These are phyloP conservation scores for Huiozyma naganishii DNA, from an alignment of 805 yeast species.

Conservation along the genomic window DNA sequence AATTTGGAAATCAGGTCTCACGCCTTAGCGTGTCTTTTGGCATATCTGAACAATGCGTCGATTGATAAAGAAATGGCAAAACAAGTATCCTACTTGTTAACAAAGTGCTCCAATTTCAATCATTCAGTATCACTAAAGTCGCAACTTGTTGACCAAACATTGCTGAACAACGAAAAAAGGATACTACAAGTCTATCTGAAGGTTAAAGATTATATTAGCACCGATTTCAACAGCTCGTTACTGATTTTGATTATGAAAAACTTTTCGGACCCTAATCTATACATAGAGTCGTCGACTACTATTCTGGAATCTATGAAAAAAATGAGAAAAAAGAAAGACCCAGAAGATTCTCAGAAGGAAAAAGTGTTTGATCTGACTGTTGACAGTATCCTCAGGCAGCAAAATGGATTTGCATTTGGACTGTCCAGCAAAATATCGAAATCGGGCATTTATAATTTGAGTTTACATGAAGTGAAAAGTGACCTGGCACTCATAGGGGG, in stretches of 20 bases:
- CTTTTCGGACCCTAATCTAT: slow-evolving; percentile 37
- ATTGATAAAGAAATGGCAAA: slow-evolving; percentile 34
- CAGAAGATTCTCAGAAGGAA: slow-evolving; percentile 10
- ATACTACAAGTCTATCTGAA: slow-evolving; percentile 36
- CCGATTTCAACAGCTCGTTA: slow-evolving; percentile 33
- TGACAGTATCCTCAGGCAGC: slow-evolving; percentile 16
- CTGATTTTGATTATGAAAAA: slow-evolving; percentile 31
- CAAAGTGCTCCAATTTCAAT: slow-evolving; percentile 30
- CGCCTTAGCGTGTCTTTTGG: slow-evolving; percentile 46
- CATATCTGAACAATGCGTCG: slow-evolving; percentile 35
- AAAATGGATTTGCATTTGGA: slow-evolving; percentile 41
- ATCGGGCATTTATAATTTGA: slow-evolving; percentile 30
- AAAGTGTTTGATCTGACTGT: slow-evolving; percentile 11
- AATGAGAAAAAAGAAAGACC: slow-evolving; percentile 11
- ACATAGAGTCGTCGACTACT: slow-evolving; percentile 12
- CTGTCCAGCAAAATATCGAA: slow-evolving; percentile 38
- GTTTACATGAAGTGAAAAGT: slow-evolving; percentile 16
- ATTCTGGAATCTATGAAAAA: slow-evolving; percentile 7
- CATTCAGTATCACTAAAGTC: slow-evolving; percentile 21
- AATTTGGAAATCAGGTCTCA: slow-evolving; percentile 44
- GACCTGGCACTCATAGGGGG: slow-evolving; percentile 19
- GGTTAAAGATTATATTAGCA: slow-evolving; percentile 24
- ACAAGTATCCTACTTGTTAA: slow-evolving; percentile 39
- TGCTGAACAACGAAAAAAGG: slow-evolving; percentile 33
- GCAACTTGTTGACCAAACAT: slow-evolving; percentile 20